Percentiles rank a stretch among this genome's conserved stretches.
Evolutionary conservation across 129 eudicot species (phyloP).

Genomic region (Escallonia rubra): DNA sequence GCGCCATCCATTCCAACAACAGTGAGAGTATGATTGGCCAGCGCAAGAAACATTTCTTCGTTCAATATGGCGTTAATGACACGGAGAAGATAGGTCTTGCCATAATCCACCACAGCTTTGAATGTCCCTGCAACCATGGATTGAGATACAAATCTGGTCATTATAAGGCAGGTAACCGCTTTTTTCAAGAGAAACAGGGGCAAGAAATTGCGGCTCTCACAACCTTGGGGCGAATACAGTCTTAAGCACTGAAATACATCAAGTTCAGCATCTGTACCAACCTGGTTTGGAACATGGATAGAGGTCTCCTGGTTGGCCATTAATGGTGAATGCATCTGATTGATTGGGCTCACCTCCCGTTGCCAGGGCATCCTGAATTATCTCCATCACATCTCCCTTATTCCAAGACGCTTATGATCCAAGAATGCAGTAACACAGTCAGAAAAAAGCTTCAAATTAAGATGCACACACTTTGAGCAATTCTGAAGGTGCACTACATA

Average conservation of each 20-base stretch:
- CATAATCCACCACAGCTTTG: constrained; percentile 28
- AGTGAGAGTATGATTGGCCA: constrained; percentile 48
- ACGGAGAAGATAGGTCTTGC: constrained; percentile 41
- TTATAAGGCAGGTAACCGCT: no score
- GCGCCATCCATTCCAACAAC: constrained; percentile 53
- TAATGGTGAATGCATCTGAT: not conserved
- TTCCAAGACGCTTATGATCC: not conserved
- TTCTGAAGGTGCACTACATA: not conserved
- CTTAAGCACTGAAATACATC: no score
- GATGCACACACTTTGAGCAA: no score
- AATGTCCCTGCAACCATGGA: constrained; percentile 28
- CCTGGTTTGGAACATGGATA: constrained; percentile 3
- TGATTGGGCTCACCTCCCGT: not conserved
- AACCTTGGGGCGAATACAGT: no score
- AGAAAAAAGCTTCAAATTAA: no score
- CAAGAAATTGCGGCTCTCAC: no score
- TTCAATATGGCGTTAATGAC: constrained; percentile 51
- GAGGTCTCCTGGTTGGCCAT: constrained; percentile 2
- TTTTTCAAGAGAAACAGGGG: no score
- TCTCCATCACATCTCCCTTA: not conserved
- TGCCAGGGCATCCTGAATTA: not conserved
- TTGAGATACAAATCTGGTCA: no score
- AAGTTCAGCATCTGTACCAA: no score
- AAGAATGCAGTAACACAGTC: not conserved
- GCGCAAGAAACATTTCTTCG: constrained; percentile 30